These are phyloP conservation scores for Fusarium praegraminearum DNA, from an alignment of 2,329 filamentous ascomycete species.

Conservation along the genomic window DNA sequence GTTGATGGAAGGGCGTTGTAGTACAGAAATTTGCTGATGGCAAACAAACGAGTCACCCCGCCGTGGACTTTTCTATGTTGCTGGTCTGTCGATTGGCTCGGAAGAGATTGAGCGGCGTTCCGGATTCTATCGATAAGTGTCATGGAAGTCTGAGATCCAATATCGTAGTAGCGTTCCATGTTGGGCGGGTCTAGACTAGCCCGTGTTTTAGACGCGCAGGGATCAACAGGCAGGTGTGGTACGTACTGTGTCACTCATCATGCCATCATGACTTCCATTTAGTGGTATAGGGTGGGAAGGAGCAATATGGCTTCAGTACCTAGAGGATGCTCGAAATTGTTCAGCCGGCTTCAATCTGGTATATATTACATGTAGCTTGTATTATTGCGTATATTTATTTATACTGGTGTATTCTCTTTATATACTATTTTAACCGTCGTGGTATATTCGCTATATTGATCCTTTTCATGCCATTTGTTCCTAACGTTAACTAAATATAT, in stretches of 20 bases:
- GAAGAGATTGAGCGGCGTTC: constrained; percentile 6
- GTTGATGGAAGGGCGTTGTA: constrained; percentile 4
- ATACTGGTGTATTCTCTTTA: not conserved
- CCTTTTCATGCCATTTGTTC: not conserved
- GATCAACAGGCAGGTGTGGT: constrained; percentile 1
- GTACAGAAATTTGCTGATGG: constrained; percentile 20
- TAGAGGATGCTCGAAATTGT: not conserved
- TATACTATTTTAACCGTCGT: too few species aligned
- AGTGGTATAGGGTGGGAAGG: constrained; percentile 23
- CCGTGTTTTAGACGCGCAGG: not conserved
- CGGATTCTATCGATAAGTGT: constrained; percentile 25
- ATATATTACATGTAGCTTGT: too few species aligned
- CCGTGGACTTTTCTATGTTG: constrained; percentile 7
- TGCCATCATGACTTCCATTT: not conserved
- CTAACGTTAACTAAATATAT: not conserved
- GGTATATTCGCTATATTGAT: not conserved
- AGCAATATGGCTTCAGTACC: not conserved
- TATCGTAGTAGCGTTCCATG: constrained; percentile 5
- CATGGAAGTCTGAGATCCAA: constrained; percentile 21
- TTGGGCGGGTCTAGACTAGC: not conserved
- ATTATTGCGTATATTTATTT: not conserved
- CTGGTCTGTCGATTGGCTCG: constrained; percentile 26
- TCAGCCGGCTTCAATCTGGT: too few species aligned
- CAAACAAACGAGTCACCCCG: constrained; percentile 40
- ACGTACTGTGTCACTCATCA: constrained; percentile 1